Evolutionary conservation across 169 alveolate species (phyloP).

Genomic region (Plasmodium falciparum): DNA sequence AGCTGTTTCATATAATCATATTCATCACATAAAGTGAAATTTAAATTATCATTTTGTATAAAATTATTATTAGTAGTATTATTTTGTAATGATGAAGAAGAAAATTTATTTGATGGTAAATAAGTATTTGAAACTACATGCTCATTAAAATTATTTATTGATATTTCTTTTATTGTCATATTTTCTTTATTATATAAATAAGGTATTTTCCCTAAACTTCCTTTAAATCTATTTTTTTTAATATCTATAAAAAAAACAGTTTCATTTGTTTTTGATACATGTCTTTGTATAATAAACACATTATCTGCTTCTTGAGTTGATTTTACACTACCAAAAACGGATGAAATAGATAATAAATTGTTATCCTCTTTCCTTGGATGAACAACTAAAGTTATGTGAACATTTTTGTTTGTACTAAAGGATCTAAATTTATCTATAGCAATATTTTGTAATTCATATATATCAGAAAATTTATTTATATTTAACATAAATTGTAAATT

Average conservation of each 20-base stretch:
- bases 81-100: neutral
- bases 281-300: constrained; percentile 92
- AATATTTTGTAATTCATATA: constrained; percentile 93
- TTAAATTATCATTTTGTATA: neutral
- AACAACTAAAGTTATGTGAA: constrained; percentile 94
- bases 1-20: constrained; percentile 69
- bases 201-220: constrained; percentile 92
- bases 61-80: neutral
- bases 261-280: constrained; percentile 80
- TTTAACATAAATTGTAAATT: constrained; percentile 95
- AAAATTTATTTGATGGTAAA: neutral
- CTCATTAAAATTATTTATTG: constrained; percentile 47
- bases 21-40: constrained; percentile 66
- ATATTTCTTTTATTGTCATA: constrained; percentile 76
- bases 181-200: constrained; percentile 74
- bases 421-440: constrained; percentile 92
- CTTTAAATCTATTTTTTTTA: constrained; percentile 95
- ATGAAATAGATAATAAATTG: constrained; percentile 90
- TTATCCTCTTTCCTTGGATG: constrained; percentile 97
- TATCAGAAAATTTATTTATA: constrained; percentile 83
- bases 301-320: constrained; percentile 97
- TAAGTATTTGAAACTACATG: constrained; percentile 15
- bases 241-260: constrained; percentile 86
- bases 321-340: constrained; percentile 97
- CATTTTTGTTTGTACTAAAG: constrained; percentile 92